Conservation (phyloP, 2,329 filamentous ascomycete genomes). For the Albophoma yamanashiensis region DNA sequence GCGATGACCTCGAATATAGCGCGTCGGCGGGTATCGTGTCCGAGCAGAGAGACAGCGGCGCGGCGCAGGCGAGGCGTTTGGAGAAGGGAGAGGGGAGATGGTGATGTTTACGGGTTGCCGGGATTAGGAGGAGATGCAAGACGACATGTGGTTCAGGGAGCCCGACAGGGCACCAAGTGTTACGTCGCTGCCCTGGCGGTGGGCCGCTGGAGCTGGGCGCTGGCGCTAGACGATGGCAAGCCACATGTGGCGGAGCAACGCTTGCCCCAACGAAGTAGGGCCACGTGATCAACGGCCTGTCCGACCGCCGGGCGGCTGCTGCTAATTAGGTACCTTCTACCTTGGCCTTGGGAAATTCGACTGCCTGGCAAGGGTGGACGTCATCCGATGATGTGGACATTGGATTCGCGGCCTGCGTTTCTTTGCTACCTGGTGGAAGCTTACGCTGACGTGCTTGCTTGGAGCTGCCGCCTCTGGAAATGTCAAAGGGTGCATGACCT, state of each 20-base stretch:
- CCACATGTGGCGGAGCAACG: conserved; percentile 5
- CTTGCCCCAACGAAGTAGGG: not conserved
- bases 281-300: not conserved
- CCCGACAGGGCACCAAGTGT: conserved; percentile 16
- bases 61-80: conserved; percentile 1
- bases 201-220: not conserved
- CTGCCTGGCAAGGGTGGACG: conserved; percentile 6
- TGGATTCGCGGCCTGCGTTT: not conserved
- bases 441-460: not conserved
- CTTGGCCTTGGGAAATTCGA: not conserved
- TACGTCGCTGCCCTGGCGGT: conserved; percentile 8
- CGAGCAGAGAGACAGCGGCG: not conserved
- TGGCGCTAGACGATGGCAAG: not conserved
- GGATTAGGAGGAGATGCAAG: conserved; percentile 20
- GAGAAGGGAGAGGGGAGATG: conserved; percentile 2
- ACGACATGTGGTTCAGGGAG: conserved; percentile 20
- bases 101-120: conserved; percentile 9
- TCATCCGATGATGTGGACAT: conserved; percentile 6
- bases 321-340: no score
- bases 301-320: not conserved
- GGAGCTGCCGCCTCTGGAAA: not conserved
- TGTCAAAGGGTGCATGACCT: not conserved
- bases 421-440: not conserved
- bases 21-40: not conserved
- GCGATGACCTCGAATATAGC: not conserved